These are phyloP conservation scores for Durio zibethinus DNA, from an alignment of 345 rosid species.

Conservation along the genomic window DNA sequence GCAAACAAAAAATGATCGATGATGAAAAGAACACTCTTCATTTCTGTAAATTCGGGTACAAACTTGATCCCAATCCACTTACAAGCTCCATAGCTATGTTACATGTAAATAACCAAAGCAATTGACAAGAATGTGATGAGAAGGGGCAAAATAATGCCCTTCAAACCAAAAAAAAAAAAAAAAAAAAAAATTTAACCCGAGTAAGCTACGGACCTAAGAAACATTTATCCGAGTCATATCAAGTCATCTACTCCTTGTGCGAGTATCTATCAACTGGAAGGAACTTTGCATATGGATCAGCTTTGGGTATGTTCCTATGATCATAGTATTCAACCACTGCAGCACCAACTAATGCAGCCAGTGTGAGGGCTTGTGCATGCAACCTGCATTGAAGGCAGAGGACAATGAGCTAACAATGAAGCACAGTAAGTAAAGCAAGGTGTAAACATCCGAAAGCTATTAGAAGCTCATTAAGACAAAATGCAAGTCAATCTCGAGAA, in stretches of 20 bases:
- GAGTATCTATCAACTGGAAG: conserved; percentile 42
- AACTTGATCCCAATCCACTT: background rate
- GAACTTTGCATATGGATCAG: conserved; percentile 48
- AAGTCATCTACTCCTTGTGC: conserved; percentile 34
- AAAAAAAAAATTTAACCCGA: too few species aligned
- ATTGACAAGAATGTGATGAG: background rate
- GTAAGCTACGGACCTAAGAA: background rate
- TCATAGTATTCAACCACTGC: conserved; percentile 84
- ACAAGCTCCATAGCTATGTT: background rate
- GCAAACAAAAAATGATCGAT: background rate
- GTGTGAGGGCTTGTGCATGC: conserved; percentile 87
- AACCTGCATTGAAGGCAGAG: conserved; percentile 42
- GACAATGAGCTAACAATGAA: background rate
- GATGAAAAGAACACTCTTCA: background rate
- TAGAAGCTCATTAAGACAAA: background rate
- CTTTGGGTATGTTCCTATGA: conserved; percentile 49
- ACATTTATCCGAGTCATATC: too few species aligned
- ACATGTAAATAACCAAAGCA: background rate
- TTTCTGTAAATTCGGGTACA: background rate
- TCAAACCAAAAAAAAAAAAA: too few species aligned
- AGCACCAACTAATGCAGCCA: conserved; percentile 91
- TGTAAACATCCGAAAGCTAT: background rate
- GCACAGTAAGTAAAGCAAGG: background rate
- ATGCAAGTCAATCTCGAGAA: background rate
- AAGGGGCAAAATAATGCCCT: background rate